Conservation (phyloP, 495 filamentous ascomycete genomes). For the Penicillium steckii region DNA sequence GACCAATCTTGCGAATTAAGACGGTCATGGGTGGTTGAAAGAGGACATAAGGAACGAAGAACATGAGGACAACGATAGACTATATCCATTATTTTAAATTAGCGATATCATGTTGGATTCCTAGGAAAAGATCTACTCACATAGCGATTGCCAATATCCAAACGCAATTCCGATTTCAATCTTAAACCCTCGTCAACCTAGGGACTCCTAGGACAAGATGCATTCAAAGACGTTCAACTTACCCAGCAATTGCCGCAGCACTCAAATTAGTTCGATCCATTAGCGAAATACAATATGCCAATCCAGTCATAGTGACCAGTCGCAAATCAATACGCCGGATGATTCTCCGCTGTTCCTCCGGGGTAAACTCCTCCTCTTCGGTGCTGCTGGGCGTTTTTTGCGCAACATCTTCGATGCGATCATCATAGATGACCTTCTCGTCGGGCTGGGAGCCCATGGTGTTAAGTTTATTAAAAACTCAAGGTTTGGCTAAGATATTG, state of each 20-base stretch:
- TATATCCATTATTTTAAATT: conserved; percentile 19
- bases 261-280: conserved; percentile 71
- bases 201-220: no score
- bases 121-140: conserved; percentile 18
- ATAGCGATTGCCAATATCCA: conserved; percentile 45
- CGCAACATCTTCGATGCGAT: conserved; percentile 32
- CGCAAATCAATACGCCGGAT: conserved; percentile 62
- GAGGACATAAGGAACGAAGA: conserved; percentile 65
- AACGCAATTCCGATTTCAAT: conserved; percentile 53
- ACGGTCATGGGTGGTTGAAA: conserved; percentile 62
- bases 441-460: conserved; percentile 3
- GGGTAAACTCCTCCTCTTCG: conserved; percentile 37
- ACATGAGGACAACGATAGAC: conserved; percentile 59
- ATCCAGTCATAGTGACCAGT: conserved; percentile 60
- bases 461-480: no score
- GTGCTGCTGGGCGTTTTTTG: conserved; percentile 13
- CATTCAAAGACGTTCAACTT: no score
- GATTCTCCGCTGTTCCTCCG: conserved; percentile 42
- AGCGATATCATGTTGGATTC: background rate
- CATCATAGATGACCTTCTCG: conserved; percentile 27
- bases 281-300: conserved; percentile 63
- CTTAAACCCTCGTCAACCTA: conserved; percentile 18
- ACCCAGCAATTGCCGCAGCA: conserved; percentile 61
- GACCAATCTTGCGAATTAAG: conserved; percentile 59
- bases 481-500: no score